Percentiles rank a stretch among this genome's conserved stretches.
phyloP scores from a whole-genome alignment of 805 yeast species.

The Saturnispora hagleri region DNA sequence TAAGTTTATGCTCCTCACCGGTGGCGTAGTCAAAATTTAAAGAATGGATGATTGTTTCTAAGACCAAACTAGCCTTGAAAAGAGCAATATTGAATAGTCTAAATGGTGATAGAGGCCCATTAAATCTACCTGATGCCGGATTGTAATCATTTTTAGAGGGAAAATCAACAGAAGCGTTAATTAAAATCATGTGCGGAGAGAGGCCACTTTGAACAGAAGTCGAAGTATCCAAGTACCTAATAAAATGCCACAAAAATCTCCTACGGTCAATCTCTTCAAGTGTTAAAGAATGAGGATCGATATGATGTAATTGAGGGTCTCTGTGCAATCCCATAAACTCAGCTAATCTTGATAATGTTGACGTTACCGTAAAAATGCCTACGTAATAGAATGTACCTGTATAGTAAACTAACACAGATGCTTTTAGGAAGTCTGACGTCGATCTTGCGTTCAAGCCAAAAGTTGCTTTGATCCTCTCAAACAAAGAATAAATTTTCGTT shows the following conservation, averaged over 20 bases:
- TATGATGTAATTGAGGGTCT: conserved; percentile 13
- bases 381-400: conserved; percentile 11
- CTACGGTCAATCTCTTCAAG: conserved; percentile 10
- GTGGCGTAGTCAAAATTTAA: conserved; percentile 12
- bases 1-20: conserved; percentile 6
- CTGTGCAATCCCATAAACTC: conserved; percentile 14
- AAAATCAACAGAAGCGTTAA: conserved; percentile 11
- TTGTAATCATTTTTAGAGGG: conserved; percentile 12
- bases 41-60: conserved; percentile 13
- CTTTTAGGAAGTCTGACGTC: conserved; percentile 9
- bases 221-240: conserved; percentile 13
- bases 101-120: conserved; percentile 14
- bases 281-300: conserved; percentile 5
- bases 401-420: conserved; percentile 10
- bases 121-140: conserved; percentile 8
- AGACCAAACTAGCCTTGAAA: conserved; percentile 13
- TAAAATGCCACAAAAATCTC: conserved; percentile 12
- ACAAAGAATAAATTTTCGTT: conserved; percentile 1
- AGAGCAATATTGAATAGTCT: conserved; percentile 10
- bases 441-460: conserved; percentile 9
- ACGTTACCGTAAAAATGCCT: conserved; percentile 11
- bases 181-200: conserved; percentile 16
- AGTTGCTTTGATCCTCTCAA: conserved; percentile 9
- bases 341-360: conserved; percentile 11
- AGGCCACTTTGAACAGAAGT: conserved; percentile 13